Conservation (phyloP, 139 green algal species). For the Chlamydomonas sp. region DNA sequence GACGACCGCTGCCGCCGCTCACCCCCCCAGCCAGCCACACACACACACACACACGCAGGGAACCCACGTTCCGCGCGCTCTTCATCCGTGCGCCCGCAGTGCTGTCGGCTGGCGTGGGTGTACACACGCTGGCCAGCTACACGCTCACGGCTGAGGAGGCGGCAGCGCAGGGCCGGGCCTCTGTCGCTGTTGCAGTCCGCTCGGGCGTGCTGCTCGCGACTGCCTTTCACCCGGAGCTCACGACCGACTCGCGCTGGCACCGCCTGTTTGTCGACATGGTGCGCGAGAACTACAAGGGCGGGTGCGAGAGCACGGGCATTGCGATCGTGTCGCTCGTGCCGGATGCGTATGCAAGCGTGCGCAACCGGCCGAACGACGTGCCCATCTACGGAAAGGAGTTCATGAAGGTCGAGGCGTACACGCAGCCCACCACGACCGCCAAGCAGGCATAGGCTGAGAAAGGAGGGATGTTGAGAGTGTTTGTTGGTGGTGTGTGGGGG, state of each 20-base stretch:
- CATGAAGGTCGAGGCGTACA: conserved; percentile 29
- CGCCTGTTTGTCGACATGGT: conserved; percentile 84
- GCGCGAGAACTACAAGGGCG: conserved; percentile 28
- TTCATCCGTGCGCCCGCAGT: conserved; percentile 96
- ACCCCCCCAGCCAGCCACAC: no score
- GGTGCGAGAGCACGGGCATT: no score
- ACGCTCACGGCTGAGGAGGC: conserved; percentile 50
- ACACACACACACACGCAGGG: no score
- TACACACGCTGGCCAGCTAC: conserved; percentile 80
- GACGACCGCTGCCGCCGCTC: no score
- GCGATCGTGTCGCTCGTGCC: no score
- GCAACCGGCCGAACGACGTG: conserved; percentile 55
- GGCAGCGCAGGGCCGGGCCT: conserved; percentile 18
- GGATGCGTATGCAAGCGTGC: conserved; percentile 17
- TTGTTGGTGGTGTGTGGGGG: no score
- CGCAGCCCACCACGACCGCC: no score
- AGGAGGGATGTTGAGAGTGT: no score
- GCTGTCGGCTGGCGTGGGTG: conserved; percentile 53
- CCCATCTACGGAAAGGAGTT: conserved; percentile 57
- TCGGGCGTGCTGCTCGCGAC: conserved; percentile 79
- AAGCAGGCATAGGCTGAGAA: no score
- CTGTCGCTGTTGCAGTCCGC: conserved; percentile 81
- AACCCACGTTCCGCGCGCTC: conserved; percentile 76
- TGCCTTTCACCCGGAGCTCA: conserved; percentile 97
- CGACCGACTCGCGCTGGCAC: conserved; percentile 83